Evolutionary conservation across 2,329 filamentous ascomycete species (phyloP).

Genomic region (Pestalotiopsis sp.): DNA sequence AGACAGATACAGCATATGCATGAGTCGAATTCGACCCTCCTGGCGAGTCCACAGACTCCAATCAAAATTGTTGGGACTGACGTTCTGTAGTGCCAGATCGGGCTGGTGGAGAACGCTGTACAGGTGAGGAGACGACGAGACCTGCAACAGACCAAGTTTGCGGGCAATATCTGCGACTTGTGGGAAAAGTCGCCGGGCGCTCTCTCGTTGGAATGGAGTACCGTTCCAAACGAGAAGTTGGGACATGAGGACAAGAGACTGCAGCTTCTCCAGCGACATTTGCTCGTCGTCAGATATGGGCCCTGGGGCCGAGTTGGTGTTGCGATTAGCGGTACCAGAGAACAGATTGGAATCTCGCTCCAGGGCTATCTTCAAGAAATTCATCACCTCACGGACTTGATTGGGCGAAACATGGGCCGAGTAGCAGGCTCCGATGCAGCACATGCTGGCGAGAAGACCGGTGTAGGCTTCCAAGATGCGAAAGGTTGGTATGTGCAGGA

Average conservation of each 20-base stretch:
- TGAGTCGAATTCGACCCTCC: slow-evolving; percentile 66
- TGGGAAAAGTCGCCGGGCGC: slow-evolving; percentile 61
- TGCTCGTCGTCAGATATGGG: slow-evolving; percentile 29
- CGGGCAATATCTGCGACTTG: slow-evolving; percentile 60
- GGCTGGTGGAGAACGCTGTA: slow-evolving; percentile 66
- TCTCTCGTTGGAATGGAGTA: slow-evolving; percentile 64
- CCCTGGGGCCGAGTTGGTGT: slow-evolving; percentile 39
- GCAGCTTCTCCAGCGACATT: slow-evolving; percentile 65
- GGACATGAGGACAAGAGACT: slow-evolving; percentile 66
- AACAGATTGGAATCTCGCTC: slow-evolving; percentile 57
- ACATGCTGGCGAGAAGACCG: slow-evolving; percentile 69
- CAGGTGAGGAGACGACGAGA: slow-evolving; percentile 49
- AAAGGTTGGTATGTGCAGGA: slow-evolving; percentile 74
- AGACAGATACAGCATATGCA: slow-evolving; percentile 66
- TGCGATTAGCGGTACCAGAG: slow-evolving; percentile 37
- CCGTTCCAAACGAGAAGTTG: slow-evolving; percentile 72
- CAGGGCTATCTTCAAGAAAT: slow-evolving; percentile 61
- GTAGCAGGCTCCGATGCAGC: slow-evolving; percentile 76
- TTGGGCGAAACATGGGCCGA: slow-evolving; percentile 62
- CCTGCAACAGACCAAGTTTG: slow-evolving; percentile 56
- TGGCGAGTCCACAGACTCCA: slow-evolving; percentile 73
- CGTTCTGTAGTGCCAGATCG: slow-evolving; percentile 45
- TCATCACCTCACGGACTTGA: slow-evolving; percentile 70
- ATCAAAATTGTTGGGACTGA: slow-evolving; percentile 58
- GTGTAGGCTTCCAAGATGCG: slow-evolving; percentile 67